Conservation (phyloP, 2,329 filamentous ascomycete genomes). For the Cytospora paraplurivora region DNA sequence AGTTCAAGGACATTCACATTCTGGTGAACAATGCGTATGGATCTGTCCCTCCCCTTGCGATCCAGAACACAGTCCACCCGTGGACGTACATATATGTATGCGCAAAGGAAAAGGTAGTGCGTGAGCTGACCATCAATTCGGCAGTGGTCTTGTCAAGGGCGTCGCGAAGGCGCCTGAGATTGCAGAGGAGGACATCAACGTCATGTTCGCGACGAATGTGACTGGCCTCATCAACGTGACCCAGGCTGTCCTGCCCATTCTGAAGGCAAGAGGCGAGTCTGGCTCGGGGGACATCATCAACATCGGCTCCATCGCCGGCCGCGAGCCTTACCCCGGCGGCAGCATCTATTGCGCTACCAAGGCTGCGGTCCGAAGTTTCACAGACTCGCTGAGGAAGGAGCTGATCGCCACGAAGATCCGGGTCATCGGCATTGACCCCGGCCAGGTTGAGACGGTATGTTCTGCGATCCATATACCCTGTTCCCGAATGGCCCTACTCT, state of each 20-base stretch:
- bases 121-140: background rate
- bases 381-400: constrained; percentile 80
- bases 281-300: constrained; percentile 94
- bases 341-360: constrained; percentile 94
- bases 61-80: background rate
- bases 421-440: constrained; percentile 86
- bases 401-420: constrained; percentile 78
- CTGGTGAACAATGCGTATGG: constrained; percentile 94
- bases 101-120: background rate
- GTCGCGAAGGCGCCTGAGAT: constrained; percentile 86
- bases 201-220: constrained; percentile 93
- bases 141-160: constrained; percentile 83
- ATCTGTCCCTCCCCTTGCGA: background rate
- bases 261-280: constrained; percentile 73
- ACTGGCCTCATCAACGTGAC: constrained; percentile 94
- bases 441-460: constrained; percentile 83
- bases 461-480: background rate
- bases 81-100: background rate
- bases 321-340: constrained; percentile 82
- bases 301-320: constrained; percentile 85
- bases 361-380: constrained; percentile 83
- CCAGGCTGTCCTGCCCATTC: constrained; percentile 82
- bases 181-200: constrained; percentile 74
- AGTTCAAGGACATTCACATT: constrained; percentile 83
- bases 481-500: background rate